phyloP scores from a whole-genome alignment of 2,329 filamentous ascomycete species.

The Aspergillus candidus region DNA sequence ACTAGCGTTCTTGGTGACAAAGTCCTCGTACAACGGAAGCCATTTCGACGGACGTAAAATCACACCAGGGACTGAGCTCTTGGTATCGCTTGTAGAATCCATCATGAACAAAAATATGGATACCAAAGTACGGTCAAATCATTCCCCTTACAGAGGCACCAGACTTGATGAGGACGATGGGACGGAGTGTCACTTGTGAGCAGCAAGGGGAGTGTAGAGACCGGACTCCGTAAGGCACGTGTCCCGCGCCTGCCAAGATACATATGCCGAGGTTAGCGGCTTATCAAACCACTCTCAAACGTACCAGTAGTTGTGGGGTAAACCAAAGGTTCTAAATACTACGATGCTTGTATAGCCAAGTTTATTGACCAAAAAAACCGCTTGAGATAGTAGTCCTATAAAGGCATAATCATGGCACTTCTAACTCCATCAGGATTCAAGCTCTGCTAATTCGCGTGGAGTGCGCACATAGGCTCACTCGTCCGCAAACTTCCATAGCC shows the following conservation, averaged over 20 bases:
- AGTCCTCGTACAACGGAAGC: constrained; percentile 51
- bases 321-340: too few relatives aligned
- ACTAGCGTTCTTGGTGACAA: constrained; percentile 90
- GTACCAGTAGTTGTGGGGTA: too few relatives aligned
- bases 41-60: constrained; percentile 36
- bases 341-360: not conserved
- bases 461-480: constrained; percentile 45
- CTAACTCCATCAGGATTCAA: not conserved
- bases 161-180: too few relatives aligned
- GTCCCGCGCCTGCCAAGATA: constrained; percentile 23
- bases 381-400: not conserved
- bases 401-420: too few relatives aligned
- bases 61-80: constrained; percentile 23
- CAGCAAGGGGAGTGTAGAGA: not conserved
- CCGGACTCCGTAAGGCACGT: constrained; percentile 17
- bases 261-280: constrained; percentile 19
- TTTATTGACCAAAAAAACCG: not conserved
- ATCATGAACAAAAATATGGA: constrained; percentile 16
- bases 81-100: constrained; percentile 26
- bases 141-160: too few relatives aligned
- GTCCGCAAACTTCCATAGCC: constrained; percentile 75
- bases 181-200: not conserved
- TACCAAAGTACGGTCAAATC: not conserved
- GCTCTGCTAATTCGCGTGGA: not conserved
- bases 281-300: not conserved